Conservation (phyloP, 2,329 filamentous ascomycete species). For the Penicillium sp. region DNA sequence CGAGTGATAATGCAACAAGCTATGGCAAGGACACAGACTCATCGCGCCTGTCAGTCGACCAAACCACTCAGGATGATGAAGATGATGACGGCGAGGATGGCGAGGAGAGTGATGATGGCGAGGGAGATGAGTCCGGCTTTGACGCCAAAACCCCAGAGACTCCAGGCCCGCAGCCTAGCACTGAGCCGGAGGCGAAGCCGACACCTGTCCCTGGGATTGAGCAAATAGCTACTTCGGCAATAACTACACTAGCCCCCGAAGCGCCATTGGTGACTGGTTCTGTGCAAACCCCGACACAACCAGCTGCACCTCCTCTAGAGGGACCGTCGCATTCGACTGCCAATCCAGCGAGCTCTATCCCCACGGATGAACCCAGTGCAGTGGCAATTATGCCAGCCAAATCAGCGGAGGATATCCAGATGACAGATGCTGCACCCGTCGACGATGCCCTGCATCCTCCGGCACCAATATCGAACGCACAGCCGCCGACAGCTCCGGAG, state of each 20-base stretch:
- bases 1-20: conserved; percentile 35
- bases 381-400: background rate
- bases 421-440: conserved; percentile 19
- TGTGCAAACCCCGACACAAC: conserved; percentile 5
- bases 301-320: conserved; percentile 9
- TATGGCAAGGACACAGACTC: conserved; percentile 53
- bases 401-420: conserved; percentile 23
- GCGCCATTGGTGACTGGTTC: conserved; percentile 3
- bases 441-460: conserved; percentile 9
- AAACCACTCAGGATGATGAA: conserved; percentile 51
- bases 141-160: conserved; percentile 51
- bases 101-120: conserved; percentile 54
- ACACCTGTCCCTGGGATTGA: conserved; percentile 22
- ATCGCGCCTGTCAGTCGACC: conserved; percentile 46
- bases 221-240: conserved; percentile 13
- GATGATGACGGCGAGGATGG: conserved; percentile 54
- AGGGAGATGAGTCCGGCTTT: conserved; percentile 56
- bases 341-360: conserved; percentile 1
- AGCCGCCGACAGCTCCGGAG: conserved; percentile 7
- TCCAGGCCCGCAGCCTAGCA: conserved; percentile 35
- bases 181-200: conserved; percentile 24
- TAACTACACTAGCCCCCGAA: conserved; percentile 7
- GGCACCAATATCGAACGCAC: background rate
- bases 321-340: background rate
- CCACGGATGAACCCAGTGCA: conserved; percentile 4